Conservation (phyloP, 2,329 filamentous ascomycete species). For the Fusarium avenaceum region DNA sequence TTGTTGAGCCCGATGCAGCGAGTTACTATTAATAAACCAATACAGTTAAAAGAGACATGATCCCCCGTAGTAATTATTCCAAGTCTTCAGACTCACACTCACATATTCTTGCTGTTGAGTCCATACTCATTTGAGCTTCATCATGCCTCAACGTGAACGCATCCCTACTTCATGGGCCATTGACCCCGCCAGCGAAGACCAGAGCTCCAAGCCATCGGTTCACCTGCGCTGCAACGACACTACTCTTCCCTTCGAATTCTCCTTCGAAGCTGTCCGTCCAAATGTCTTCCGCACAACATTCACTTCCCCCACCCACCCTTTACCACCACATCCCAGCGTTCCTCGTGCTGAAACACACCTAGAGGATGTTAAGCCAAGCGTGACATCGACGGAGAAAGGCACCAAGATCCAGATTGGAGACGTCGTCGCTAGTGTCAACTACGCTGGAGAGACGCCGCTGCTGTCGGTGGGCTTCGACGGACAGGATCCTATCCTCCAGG, state of each 20-base stretch:
- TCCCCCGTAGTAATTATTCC: background rate
- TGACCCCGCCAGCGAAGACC: conserved; percentile 45
- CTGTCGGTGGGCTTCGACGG: conserved; percentile 66
- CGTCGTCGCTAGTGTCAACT: conserved; percentile 69
- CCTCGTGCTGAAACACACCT: conserved; percentile 57
- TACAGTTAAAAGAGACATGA: background rate
- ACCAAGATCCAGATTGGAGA: conserved; percentile 62
- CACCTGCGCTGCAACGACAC: conserved; percentile 45
- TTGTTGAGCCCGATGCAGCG: background rate
- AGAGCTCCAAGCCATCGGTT: conserved; percentile 45
- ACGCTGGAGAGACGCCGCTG: conserved; percentile 66
- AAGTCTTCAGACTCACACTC: background rate
- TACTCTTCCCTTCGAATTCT: conserved; percentile 65
- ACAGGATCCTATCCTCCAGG: conserved; percentile 69
- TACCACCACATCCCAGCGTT: conserved; percentile 75
- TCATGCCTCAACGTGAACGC: conserved; percentile 51
- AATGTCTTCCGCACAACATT: conserved; percentile 79
- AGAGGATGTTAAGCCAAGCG: conserved; percentile 48
- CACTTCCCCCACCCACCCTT: conserved; percentile 69
- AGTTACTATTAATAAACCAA: background rate
- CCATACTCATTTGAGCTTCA: background rate
- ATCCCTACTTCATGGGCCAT: conserved; percentile 49
- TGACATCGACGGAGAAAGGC: conserved; percentile 51
- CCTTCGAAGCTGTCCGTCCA: conserved; percentile 71
- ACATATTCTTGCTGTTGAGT: background rate